phyloP scores from a whole-genome alignment of 768 basidiomycete genomes.

The Boletus vermiculosoides region DNA sequence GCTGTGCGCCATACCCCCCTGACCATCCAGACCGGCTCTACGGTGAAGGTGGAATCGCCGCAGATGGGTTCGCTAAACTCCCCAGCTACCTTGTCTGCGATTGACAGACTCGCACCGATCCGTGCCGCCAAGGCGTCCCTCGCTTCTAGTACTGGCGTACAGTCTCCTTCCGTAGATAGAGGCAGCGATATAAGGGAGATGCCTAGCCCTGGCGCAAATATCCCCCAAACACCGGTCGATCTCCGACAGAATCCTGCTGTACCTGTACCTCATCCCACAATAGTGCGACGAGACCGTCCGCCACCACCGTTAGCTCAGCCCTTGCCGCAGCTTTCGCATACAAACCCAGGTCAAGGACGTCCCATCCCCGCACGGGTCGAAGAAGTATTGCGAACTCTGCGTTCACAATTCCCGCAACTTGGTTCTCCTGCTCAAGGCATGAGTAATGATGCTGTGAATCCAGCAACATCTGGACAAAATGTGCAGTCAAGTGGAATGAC shows the following conservation, averaged over 20 bases:
- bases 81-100: not conserved
- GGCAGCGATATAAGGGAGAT: not conserved
- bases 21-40: constrained; percentile 12
- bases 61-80: constrained; percentile 10
- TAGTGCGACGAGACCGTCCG: not conserved
- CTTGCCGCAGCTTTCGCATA: not conserved
- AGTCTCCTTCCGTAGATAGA: constrained; percentile 7
- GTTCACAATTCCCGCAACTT: constrained; percentile 17
- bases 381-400: constrained; percentile 17
- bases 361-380: constrained; percentile 7
- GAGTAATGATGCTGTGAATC: not conserved
- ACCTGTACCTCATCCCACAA: not conserved
- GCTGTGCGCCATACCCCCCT: not conserved
- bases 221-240: not conserved
- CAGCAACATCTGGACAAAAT: not conserved
- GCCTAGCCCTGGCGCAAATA: not conserved
- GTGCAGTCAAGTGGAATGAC: not conserved
- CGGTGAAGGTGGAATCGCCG: constrained; percentile 21
- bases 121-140: constrained; percentile 33
- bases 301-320: not conserved
- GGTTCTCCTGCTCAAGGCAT: not conserved
- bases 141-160: constrained; percentile 1
- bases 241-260: not conserved
- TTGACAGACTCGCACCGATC: constrained; percentile 34
- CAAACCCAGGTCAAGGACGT: constrained; percentile 4